A percentile compares a stretch with the other conserved stretches of the same genome.
These are phyloP conservation scores for Russula griseocarnosa DNA, from an alignment of 768 basidiomycete species.

Conservation along the genomic window DNA sequence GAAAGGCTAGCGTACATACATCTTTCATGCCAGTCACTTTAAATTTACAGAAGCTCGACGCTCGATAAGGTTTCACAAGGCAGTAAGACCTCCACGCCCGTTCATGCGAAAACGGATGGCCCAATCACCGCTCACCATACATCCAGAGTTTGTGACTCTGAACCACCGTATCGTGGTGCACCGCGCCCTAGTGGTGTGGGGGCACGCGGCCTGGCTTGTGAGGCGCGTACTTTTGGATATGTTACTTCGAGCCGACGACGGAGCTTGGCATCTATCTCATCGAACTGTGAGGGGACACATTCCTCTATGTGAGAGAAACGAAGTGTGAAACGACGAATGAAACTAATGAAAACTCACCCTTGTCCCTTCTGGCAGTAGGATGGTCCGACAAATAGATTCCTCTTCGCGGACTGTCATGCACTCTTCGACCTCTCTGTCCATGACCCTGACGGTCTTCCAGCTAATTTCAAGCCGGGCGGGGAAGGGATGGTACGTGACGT, in stretches of 20 bases:
- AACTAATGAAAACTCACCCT: constrained; percentile 49
- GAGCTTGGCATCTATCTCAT: constrained; percentile 68
- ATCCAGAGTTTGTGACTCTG: constrained; percentile 20
- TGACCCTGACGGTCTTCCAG: constrained; percentile 58
- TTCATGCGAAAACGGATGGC: constrained; percentile 5
- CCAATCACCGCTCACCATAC: constrained; percentile 15
- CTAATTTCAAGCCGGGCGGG: constrained; percentile 54
- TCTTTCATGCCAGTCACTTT: constrained; percentile 10
- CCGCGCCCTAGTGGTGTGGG: constrained; percentile 25
- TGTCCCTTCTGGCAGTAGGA: constrained; percentile 71
- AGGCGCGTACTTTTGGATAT: constrained; percentile 46
- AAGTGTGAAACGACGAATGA: neutral
- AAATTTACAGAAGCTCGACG: constrained; percentile 9
- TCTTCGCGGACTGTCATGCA: constrained; percentile 57
- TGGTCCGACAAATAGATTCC: constrained; percentile 59
- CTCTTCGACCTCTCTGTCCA: constrained; percentile 55
- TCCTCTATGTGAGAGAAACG: constrained; percentile 1
- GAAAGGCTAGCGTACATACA: constrained; percentile 22
- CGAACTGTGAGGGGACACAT: constrained; percentile 47
- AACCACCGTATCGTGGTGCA: constrained; percentile 10
- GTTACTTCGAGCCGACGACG: constrained; percentile 56
- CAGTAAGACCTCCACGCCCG: constrained; percentile 5
- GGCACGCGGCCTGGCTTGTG: constrained; percentile 22
- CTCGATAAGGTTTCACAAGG: constrained; percentile 12
- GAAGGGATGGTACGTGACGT: constrained; percentile 62